Evolutionary conservation across 2,329 filamentous ascomycete species (phyloP).

Genomic region (Cercospora nicotianae): DNA sequence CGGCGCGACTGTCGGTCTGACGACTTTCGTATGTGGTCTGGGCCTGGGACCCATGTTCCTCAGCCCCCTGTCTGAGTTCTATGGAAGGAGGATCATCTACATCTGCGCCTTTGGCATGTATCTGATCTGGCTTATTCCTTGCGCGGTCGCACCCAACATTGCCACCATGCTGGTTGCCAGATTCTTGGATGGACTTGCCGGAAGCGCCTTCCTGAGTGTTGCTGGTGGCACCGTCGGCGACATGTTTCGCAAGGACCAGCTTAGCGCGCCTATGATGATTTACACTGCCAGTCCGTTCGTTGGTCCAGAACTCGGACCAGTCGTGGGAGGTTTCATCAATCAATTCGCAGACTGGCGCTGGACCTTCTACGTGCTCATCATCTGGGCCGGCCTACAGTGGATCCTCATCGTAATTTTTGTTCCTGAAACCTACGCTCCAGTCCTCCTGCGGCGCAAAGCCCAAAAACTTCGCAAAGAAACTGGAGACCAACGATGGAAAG

Average conservation of each 20-base stretch:
- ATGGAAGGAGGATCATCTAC: constrained; percentile 66
- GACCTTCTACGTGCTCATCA: constrained; percentile 79
- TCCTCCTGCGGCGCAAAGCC: constrained; percentile 72
- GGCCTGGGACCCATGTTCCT: constrained; percentile 59
- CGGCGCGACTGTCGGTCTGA: constrained; percentile 77
- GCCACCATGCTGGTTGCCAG: constrained; percentile 58
- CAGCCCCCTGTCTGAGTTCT: constrained; percentile 66
- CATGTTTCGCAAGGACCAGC: constrained; percentile 66
- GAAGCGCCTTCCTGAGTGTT: constrained; percentile 61
- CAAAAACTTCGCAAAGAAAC: constrained; percentile 68
- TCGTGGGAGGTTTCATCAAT: constrained; percentile 80
- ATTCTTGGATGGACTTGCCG: constrained; percentile 56
- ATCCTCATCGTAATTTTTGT: constrained; percentile 68
- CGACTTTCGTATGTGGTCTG: constrained; percentile 64
- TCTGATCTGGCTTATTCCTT: constrained; percentile 54
- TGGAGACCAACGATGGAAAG: constrained; percentile 67
- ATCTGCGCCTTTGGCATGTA: constrained; percentile 65
- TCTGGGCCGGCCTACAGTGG: constrained; percentile 71
- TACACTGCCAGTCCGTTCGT: constrained; percentile 62
- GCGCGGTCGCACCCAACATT: constrained; percentile 56
- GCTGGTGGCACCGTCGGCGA: constrained; percentile 66
- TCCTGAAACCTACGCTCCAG: constrained; percentile 76
- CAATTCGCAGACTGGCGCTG: constrained; percentile 71
- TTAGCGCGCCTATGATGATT: constrained; percentile 80
- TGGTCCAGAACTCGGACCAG: constrained; percentile 57